phyloP scores from a whole-genome alignment of 1,284 basidiomycete genomes.

The Cutaneotrichosporon cavernicola region DNA sequence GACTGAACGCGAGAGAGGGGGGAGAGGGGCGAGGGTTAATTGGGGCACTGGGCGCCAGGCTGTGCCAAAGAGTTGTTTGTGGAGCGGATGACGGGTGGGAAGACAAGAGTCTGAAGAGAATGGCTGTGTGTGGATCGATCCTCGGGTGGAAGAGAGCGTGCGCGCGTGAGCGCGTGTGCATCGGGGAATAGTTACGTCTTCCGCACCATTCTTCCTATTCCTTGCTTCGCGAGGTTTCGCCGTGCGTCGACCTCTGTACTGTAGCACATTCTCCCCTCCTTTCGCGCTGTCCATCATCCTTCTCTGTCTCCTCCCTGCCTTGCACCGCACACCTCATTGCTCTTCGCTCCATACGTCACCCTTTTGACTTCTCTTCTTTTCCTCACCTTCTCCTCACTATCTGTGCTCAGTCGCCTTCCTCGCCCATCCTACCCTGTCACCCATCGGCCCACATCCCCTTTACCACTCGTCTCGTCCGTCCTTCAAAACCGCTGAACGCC shows the following conservation, averaged over 20 bases:
- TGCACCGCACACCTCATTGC: background rate
- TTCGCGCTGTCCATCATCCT: background rate
- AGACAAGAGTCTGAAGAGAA: background rate
- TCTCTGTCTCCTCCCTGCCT: background rate
- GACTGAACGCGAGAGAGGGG: background rate
- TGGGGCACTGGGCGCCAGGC: constrained; percentile 1
- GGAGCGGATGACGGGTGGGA: background rate
- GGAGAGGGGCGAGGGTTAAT: background rate
- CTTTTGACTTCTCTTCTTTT: background rate
- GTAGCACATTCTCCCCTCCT: background rate
- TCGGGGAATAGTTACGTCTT: constrained; percentile 8
- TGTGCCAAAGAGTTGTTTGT: constrained; percentile 1
- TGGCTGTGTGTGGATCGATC: background rate
- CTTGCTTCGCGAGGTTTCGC: background rate
- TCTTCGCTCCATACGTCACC: constrained; percentile 2
- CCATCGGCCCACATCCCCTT: background rate
- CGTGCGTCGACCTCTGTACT: background rate
- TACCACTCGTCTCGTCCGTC: background rate
- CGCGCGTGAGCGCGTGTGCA: background rate
- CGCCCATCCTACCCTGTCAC: background rate
- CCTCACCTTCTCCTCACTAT: constrained; percentile 1
- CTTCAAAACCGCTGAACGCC: background rate
- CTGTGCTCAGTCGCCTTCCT: background rate
- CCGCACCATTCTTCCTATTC: background rate
- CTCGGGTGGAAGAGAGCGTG: constrained; percentile 2